A percentile compares a stretch with the other conserved stretches of the same genome.
Conservation (phyloP, 352 stramenopile species). For the Salisapilia sapeloensis region DNA sequence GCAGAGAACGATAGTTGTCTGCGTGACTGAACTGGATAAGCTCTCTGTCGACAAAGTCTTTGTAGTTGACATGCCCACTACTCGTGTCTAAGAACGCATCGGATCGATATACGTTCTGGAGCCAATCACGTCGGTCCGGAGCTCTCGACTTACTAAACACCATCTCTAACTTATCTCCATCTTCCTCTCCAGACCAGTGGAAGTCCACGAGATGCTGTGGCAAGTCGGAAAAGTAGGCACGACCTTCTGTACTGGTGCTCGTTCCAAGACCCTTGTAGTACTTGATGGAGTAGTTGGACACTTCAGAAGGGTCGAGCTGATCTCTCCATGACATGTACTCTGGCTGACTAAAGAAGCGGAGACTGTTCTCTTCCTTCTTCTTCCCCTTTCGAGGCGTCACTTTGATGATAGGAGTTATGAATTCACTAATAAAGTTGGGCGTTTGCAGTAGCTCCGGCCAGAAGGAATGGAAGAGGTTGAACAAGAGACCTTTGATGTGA, state of each 20-base stretch:
- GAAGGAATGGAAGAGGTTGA: constrained; percentile 99
- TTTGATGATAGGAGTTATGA: constrained; percentile 99
- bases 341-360: constrained; percentile 95
- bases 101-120: constrained; percentile 76
- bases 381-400: constrained; percentile 72
- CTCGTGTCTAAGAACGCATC: constrained; percentile 90
- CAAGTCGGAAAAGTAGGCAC: constrained; percentile 97
- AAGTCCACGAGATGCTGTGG: constrained; percentile 90
- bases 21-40: constrained; percentile 97
- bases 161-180: constrained; percentile 95
- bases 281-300: constrained; percentile 94
- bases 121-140: constrained; percentile 93
- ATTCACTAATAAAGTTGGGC: constrained; percentile 94
- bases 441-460: constrained; percentile 93
- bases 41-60: constrained; percentile 97
- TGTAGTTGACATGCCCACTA: constrained; percentile 80
- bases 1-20: constrained; percentile 94
- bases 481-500: constrained; percentile 98
- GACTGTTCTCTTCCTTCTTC: constrained; percentile 18
- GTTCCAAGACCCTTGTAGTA: constrained; percentile 99
- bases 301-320: constrained; percentile 12
- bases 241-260: constrained; percentile 91
- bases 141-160: constrained; percentile 96
- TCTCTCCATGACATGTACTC: constrained; percentile 95
- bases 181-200: constrained; percentile 32